phyloP scores from a whole-genome alignment of 768 basidiomycete genomes.

The Rhizopogon salebrosus region DNA sequence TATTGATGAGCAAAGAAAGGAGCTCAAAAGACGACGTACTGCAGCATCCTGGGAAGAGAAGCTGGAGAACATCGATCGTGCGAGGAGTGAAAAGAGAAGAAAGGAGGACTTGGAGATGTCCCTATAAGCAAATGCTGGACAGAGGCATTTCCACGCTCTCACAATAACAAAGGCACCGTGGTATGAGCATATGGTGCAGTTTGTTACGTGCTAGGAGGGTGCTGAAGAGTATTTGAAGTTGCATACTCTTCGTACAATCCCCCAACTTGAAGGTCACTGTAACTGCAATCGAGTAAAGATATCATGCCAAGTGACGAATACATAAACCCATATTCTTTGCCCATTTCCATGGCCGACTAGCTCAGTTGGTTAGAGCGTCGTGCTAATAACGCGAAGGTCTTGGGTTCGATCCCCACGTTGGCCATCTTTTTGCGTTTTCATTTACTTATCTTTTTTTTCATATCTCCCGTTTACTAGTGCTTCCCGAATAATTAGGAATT shows the following conservation, averaged over 20 bases:
- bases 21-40: constrained; percentile 33
- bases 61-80: constrained; percentile 25
- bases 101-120: constrained; percentile 22
- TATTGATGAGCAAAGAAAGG: constrained; percentile 15
- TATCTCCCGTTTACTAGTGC: too few relatives aligned
- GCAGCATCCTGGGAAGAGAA: constrained; percentile 39
- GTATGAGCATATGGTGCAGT: too few relatives aligned
- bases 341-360: constrained; percentile 59
- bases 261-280: too few relatives aligned
- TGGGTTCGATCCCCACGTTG: constrained; percentile 80
- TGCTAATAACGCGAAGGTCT: constrained; percentile 75
- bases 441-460: too few relatives aligned
- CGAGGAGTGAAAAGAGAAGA: constrained; percentile 16
- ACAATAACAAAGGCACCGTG: too few relatives aligned
- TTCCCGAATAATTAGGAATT: too few relatives aligned
- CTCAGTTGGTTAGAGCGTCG: constrained; percentile 94
- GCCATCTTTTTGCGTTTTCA: constrained; percentile 42
- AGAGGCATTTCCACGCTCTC: background rate
- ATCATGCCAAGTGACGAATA: too few relatives aligned
- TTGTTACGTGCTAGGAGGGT: too few relatives aligned
- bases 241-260: too few relatives aligned
- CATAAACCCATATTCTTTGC: too few relatives aligned
- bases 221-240: too few relatives aligned
- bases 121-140: constrained; percentile 5
- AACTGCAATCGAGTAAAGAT: too few relatives aligned